These are phyloP conservation scores for Scutellaria galericulata DNA, from an alignment of 257 asterid species.

Conservation along the genomic window DNA sequence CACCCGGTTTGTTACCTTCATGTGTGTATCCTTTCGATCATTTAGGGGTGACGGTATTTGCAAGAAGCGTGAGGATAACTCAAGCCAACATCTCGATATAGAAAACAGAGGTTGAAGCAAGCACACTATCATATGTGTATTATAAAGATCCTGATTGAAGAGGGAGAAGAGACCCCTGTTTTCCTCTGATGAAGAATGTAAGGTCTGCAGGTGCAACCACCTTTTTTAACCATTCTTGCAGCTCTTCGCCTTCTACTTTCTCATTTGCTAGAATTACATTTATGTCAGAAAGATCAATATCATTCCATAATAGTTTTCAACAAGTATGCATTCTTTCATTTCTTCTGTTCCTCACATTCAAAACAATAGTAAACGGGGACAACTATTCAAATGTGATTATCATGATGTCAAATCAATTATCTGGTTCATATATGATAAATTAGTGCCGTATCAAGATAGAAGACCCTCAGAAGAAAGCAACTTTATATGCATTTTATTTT, in stretches of 20 bases:
- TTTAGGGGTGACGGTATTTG: slow-evolving; percentile 18
- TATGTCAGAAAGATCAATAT: slow-evolving; percentile 15
- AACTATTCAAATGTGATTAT: not conserved
- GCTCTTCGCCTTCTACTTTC: slow-evolving; percentile 96
- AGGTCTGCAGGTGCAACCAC: slow-evolving; percentile 97
- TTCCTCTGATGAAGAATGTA: slow-evolving; percentile 72
- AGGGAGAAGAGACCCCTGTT: slow-evolving; percentile 77
- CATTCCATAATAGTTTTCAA: not conserved
- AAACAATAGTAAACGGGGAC: not conserved
- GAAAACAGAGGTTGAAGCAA: slow-evolving; percentile 14
- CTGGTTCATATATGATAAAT: no score
- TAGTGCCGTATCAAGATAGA: not conserved
- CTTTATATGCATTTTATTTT: not conserved
- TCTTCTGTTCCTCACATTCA: not conserved
- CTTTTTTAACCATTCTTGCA: slow-evolving; percentile 82
- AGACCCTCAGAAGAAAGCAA: not conserved
- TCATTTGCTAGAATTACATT: slow-evolving; percentile 63
- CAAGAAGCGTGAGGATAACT: not conserved
- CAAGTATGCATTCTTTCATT: not conserved
- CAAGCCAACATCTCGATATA: slow-evolving; percentile 6
- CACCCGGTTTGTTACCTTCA: slow-evolving; percentile 14
- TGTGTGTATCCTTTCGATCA: slow-evolving; percentile 9
- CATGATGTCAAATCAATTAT: no score
- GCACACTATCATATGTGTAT: not conserved
- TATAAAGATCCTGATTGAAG: slow-evolving; percentile 61